These are phyloP conservation scores for Solanum medicagineum DNA, from an alignment of 257 asterid genomes.

Conservation along the genomic window DNA sequence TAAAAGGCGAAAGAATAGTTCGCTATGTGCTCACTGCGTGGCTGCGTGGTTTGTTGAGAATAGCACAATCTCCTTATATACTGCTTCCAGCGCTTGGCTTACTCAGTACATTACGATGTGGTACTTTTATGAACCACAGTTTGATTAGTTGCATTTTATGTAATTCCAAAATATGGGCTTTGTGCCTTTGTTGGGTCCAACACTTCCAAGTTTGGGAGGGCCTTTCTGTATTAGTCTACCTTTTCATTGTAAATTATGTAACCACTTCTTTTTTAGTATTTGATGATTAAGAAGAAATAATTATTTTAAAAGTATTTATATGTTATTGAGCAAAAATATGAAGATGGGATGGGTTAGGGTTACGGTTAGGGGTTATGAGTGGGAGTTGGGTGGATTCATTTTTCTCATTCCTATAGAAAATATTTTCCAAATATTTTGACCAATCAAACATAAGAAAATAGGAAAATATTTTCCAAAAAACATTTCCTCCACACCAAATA, in stretches of 20 bases:
- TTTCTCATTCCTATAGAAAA: too few species aligned
- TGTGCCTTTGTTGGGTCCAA: neutral
- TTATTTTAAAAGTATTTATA: neutral
- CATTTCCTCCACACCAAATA: neutral
- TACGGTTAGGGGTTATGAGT: too few species aligned
- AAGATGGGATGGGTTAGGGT: neutral
- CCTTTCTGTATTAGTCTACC: neutral
- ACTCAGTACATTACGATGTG: neutral
- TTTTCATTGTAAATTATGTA: neutral
- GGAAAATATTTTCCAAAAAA: too few species aligned
- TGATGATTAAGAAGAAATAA: too few species aligned
- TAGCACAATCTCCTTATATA: neutral
- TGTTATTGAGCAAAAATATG: too few species aligned
- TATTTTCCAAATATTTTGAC: too few species aligned
- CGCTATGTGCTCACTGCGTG: neutral
- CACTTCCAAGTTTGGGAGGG: neutral
- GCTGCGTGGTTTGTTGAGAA: fast-evolving
- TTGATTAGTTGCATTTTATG: neutral
- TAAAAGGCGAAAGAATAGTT: neutral
- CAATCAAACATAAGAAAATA: too few species aligned
- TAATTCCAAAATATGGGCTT: neutral
- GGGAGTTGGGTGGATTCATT: neutral
- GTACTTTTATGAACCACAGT: neutral
- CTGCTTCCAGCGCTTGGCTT: neutral
- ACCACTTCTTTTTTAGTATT: too few species aligned